phyloP scores from a whole-genome alignment of 176 grass and related monocot species.

The Tillandsia fasciculata region DNA sequence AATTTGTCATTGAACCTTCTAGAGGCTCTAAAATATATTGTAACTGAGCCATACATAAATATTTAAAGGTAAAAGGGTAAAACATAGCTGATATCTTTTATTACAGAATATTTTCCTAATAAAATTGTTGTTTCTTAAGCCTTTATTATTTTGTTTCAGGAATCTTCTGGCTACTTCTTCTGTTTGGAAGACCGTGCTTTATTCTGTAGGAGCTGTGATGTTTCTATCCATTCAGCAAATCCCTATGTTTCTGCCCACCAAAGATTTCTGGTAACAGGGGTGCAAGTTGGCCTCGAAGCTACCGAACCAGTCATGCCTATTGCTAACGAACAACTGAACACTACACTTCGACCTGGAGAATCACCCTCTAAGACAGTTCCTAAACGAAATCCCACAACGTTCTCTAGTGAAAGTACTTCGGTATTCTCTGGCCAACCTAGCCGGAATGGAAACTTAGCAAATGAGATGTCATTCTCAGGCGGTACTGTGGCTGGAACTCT shows the following conservation, averaged over 20 bases:
- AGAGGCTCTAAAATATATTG: too few species aligned
- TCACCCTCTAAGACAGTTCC: constrained; percentile 23
- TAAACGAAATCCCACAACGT: constrained; percentile 11
- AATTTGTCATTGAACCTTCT: too few species aligned
- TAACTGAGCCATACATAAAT: too few species aligned
- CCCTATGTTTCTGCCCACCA: constrained; percentile 69
- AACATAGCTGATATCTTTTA: neutral
- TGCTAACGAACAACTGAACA: constrained; percentile 21
- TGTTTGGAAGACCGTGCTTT: constrained; percentile 88
- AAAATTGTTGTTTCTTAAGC: neutral
- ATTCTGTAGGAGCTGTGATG: constrained; percentile 74
- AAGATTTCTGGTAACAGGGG: constrained; percentile 86
- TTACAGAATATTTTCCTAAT: neutral
- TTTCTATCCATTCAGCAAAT: constrained; percentile 75
- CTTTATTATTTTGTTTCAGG: constrained; percentile 31
- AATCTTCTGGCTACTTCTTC: constrained; percentile 85
- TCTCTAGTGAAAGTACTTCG: constrained; percentile 27
- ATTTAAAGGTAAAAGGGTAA: neutral
- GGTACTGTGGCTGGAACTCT: constrained; percentile 22
- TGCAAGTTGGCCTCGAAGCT: constrained; percentile 62
- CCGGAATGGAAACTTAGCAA: constrained; percentile 16
- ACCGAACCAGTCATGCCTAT: constrained; percentile 39
- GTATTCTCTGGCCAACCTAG: constrained; percentile 25
- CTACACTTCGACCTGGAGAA: constrained; percentile 8
- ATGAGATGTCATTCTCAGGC: constrained; percentile 24